phyloP scores from a whole-genome alignment of 495 filamentous ascomycete species.

The Lasiosphaeria miniovina region DNA sequence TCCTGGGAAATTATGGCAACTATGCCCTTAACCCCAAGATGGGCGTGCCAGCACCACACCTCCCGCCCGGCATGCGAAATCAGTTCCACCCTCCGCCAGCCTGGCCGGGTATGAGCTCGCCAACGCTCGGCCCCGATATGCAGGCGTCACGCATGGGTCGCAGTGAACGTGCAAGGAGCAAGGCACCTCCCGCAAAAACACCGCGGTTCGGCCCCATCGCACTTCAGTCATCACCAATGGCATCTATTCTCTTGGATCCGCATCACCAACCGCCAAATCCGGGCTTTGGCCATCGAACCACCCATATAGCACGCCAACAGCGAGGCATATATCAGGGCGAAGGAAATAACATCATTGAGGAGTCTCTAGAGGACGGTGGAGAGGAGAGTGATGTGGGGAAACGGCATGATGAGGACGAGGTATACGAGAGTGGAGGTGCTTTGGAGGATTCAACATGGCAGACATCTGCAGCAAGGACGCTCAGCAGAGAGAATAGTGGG shows the following conservation, averaged over 20 bases:
- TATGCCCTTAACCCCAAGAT: slow-evolving; percentile 67
- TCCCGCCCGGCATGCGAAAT: slow-evolving; percentile 49
- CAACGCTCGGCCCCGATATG: slow-evolving; percentile 55
- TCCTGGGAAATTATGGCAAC: slow-evolving; percentile 85
- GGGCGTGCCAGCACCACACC: slow-evolving; percentile 41
- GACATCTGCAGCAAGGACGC: slow-evolving; percentile 38
- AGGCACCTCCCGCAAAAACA: slow-evolving; percentile 19
- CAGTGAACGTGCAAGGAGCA: slow-evolving; percentile 38
- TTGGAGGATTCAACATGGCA: slow-evolving; percentile 55
- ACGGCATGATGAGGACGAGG: slow-evolving; percentile 65
- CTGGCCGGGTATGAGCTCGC: slow-evolving; percentile 69
- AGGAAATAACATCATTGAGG: slow-evolving; percentile 44
- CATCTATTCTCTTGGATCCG: slow-evolving; percentile 78
- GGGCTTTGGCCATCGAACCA: slow-evolving; percentile 28
- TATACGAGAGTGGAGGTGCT: slow-evolving; percentile 48
- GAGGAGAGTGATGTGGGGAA: slow-evolving; percentile 67
- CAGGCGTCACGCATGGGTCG: slow-evolving; percentile 48
- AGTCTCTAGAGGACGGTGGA: slow-evolving; percentile 44
- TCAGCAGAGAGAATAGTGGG: slow-evolving; percentile 43
- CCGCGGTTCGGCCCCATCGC: slow-evolving; percentile 34
- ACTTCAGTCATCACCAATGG: slow-evolving; percentile 53
- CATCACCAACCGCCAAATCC: slow-evolving; percentile 74
- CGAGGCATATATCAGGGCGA: slow-evolving; percentile 42
- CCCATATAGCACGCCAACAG: slow-evolving; percentile 39
- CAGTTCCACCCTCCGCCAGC: slow-evolving; percentile 77